A percentile compares a stretch with the other conserved stretches of the same genome.
phyloP scores from a whole-genome alignment of 176 grass and related monocot genomes.

The Raddia distichophylla region DNA sequence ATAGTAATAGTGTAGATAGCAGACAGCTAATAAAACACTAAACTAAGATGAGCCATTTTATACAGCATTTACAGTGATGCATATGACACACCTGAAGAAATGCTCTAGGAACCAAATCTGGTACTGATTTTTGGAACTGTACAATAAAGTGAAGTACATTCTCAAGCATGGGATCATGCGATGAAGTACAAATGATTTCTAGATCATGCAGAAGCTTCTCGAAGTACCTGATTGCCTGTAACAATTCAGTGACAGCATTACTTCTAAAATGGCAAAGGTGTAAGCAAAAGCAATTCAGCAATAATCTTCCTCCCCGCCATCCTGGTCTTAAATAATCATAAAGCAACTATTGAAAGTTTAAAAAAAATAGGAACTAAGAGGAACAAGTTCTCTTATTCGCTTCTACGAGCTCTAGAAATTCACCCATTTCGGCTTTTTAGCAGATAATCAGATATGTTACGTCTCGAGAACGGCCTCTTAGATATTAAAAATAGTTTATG shows the following conservation, averaged over 20 bases:
- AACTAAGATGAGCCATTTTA: not conserved
- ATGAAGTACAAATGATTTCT: constrained; percentile 73
- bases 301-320: not conserved
- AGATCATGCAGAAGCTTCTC: constrained; percentile 94
- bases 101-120: constrained; percentile 88
- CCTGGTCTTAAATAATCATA: no score
- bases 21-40: constrained; percentile 1
- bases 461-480: no score
- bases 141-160: constrained; percentile 78
- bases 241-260: constrained; percentile 34
- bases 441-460: no score
- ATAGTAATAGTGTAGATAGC: not conserved
- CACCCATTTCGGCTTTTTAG: no score
- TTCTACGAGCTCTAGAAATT: no score
- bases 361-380: no score
- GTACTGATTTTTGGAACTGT: constrained; percentile 83
- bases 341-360: no score
- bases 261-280: constrained; percentile 27
- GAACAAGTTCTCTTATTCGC: no score
- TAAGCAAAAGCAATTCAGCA: constrained; percentile 31
- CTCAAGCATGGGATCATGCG: constrained; percentile 66
- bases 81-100: constrained; percentile 74
- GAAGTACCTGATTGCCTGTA: constrained; percentile 84
- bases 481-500: constrained; percentile 19
- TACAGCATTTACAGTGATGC: not conserved